Evolutionary conservation across 305 asterid species (phyloP), one percentile per base, ranked within the genome.

Genomic region (Fraxinus sp.): DNA sequence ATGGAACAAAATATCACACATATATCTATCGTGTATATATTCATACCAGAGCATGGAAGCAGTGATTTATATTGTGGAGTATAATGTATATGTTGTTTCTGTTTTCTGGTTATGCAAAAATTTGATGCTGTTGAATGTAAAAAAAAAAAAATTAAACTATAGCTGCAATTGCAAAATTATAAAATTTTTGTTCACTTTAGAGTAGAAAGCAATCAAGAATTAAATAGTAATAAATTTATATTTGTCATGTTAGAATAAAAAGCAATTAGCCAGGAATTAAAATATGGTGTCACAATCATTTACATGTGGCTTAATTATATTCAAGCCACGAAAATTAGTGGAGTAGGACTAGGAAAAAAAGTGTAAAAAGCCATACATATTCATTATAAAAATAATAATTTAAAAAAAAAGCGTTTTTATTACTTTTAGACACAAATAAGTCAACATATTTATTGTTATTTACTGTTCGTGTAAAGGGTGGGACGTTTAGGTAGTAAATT

Each of bases 21-120:
- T 18, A 32, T 22, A 22, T 77, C 75, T 66, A 52, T 86, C 79
- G 57, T 83, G 82, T 83, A 82, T 28, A 86, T 86, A 74, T 20
- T 74, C 57, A 41, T 71, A 85, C 62, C 22, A 28, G 24, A 26
- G 39, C 76, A 76, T 66, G 78, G 79, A 68, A 33, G 24, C 81
- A 30, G 30, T 43, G 62, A 7, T 20, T 64, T 64, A 64, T 13
- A 68, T 28, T 68, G n/a, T 30, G 18, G 28, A 68, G 36, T 11
- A 28, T 26, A 43, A 10, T 49, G 18, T 14, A 49, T 14, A 4
- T 13, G 18, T 0, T 46, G n/a, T 49, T 13, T 14, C 18, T 49
- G 59, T 49, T 49, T 14, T 14, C 59, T 49, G 59, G 20, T 49
- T 46, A 46, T 46, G 57, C n/a, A 14, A 46, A 46, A 13, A 46